A percentile compares a stretch with the other conserved stretches of the same genome.
These are phyloP conservation scores for Geoglossum glabrum DNA, from an alignment of 495 filamentous ascomycete species.

Conservation along the genomic window DNA sequence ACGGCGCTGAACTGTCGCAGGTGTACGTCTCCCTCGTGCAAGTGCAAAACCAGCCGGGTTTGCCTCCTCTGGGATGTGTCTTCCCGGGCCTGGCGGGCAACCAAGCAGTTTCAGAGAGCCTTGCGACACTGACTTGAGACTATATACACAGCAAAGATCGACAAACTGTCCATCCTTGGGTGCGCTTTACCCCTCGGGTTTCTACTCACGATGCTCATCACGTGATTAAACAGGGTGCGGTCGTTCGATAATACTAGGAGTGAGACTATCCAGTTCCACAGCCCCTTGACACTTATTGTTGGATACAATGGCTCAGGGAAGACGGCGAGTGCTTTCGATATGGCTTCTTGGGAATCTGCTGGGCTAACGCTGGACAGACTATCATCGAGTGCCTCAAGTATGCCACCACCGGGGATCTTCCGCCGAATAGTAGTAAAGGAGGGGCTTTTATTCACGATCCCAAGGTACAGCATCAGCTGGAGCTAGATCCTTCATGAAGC, in stretches of 20 bases:
- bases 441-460: slow-evolving; percentile 96
- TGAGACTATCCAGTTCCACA: slow-evolving; percentile 75
- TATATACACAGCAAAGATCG: slow-evolving; percentile 44
- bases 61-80: background rate
- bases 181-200: slow-evolving; percentile 16
- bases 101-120: background rate
- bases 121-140: background rate
- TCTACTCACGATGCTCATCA: slow-evolving; percentile 3
- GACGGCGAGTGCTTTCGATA: slow-evolving; percentile 32
- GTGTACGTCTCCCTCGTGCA: background rate
- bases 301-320: slow-evolving; percentile 95
- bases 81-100: background rate
- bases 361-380: slow-evolving; percentile 29
- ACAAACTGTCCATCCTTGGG: slow-evolving; percentile 73
- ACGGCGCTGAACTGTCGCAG: background rate
- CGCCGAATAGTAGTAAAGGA: slow-evolving; percentile 68
- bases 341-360: background rate
- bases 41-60: background rate
- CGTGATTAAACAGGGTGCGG: slow-evolving; percentile 39
- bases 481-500: background rate
- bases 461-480: slow-evolving; percentile 28
- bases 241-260: slow-evolving; percentile 65
- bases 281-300: slow-evolving; percentile 85
- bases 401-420: slow-evolving; percentile 83
- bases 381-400: slow-evolving; percentile 99